Conservation (phyloP, 148 eudicot species). For the Vaccinium myrtillus region DNA sequence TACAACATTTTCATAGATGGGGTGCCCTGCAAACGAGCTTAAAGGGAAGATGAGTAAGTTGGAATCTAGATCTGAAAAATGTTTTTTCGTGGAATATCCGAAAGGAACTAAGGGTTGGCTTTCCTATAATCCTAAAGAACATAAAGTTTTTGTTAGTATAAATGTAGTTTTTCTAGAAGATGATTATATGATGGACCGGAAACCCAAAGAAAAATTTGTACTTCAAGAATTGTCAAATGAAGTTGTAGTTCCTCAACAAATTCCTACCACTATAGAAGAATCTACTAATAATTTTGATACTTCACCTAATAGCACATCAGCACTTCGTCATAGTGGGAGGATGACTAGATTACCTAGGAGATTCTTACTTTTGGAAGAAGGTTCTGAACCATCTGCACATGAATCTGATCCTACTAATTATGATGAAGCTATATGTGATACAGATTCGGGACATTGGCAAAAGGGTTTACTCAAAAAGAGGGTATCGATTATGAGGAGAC, state of each 20-base stretch:
- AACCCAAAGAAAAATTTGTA: background rate
- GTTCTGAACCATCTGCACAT: no score
- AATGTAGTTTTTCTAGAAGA: background rate
- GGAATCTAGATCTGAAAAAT: background rate
- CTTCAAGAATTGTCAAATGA: background rate
- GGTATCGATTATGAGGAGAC: slow-evolving; percentile 1
- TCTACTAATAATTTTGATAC: no score
- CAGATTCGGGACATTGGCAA: background rate
- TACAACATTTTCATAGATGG: no score
- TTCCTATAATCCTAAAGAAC: background rate
- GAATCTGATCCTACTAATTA: no score
- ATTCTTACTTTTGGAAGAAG: no score
- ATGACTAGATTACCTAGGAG: no score
- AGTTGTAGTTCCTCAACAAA: no score
- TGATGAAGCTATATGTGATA: no score
- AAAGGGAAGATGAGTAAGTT: background rate
- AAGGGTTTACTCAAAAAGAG: background rate
- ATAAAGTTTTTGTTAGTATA: background rate
- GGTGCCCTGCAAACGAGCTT: no score
- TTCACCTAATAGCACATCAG: background rate
- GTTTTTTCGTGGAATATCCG: background rate
- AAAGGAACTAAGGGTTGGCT: background rate
- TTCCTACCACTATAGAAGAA: no score
- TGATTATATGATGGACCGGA: background rate
- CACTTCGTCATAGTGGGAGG: no score